Conservation (phyloP, 2,329 filamentous ascomycete genomes). For the Venturia aucupariae region DNA sequence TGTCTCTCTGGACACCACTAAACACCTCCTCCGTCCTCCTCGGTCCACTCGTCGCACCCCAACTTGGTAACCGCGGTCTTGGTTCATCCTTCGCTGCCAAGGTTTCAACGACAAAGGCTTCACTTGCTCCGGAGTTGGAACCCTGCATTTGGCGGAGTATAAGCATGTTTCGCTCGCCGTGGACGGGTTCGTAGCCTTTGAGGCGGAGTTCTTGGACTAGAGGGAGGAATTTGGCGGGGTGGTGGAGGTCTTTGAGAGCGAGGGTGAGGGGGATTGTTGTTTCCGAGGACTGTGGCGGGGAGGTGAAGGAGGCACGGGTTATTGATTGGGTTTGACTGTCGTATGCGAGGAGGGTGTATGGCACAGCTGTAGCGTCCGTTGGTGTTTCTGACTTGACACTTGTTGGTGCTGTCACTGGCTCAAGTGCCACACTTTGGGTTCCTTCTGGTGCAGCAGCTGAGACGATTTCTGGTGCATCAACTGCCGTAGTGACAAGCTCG, state of each 20-base stretch:
- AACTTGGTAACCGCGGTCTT: neutral
- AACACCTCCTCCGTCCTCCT: conserved; percentile 9
- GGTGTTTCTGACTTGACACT: neutral
- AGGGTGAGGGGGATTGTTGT: conserved; percentile 11
- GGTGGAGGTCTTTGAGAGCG: conserved; percentile 8
- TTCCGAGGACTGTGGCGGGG: neutral
- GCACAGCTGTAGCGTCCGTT: neutral
- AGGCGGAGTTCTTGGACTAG: conserved; percentile 6
- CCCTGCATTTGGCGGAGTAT: conserved; percentile 10
- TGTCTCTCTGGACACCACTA: neutral
- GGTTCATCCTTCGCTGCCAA: neutral
- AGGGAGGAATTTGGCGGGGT: conserved; percentile 13
- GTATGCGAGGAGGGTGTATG: conserved; percentile 13
- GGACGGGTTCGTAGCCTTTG: conserved; percentile 7
- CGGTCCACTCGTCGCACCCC: neutral
- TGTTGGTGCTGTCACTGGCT: neutral
- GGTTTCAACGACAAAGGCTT: neutral
- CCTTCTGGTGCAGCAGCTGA: neutral
- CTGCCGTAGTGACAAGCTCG: neutral
- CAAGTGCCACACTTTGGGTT: neutral
- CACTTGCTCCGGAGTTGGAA: neutral
- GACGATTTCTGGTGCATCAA: neutral
- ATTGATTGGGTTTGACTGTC: conserved; percentile 9
- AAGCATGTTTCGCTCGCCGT: conserved; percentile 11
- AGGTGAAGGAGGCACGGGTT: conserved; percentile 3